Conservation (phyloP, 139 green algal genomes). For the Picocystis salinarum region DNA sequence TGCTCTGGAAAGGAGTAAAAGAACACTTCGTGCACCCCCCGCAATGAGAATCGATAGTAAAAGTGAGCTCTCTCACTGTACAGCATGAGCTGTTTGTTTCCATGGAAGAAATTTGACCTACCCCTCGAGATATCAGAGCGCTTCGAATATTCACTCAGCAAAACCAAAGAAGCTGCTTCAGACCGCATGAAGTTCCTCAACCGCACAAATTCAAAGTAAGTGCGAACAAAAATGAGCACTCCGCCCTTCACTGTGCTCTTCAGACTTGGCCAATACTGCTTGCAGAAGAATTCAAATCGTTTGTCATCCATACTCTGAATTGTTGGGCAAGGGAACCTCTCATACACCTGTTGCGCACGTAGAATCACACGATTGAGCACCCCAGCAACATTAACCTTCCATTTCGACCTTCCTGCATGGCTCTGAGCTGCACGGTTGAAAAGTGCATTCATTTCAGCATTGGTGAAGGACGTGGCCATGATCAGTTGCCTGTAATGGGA, state of each 20-base stretch:
- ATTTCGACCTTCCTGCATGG: constrained; percentile 24
- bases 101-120: constrained; percentile 53
- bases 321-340: constrained; percentile 34
- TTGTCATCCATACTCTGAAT: constrained; percentile 30
- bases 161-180: constrained; percentile 13
- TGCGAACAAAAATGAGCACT: constrained; percentile 59
- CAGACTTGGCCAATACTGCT: constrained; percentile 49
- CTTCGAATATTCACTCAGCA: constrained; percentile 18
- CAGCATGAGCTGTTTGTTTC: constrained; percentile 49
- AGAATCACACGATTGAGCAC: constrained; percentile 45
- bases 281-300: constrained; percentile 68
- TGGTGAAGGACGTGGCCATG: constrained; percentile 48
- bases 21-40: constrained; percentile 54
- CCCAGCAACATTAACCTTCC: constrained; percentile 23
- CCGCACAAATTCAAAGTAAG: constrained; percentile 92
- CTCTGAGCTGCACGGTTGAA: constrained; percentile 28
- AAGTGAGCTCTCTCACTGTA: constrained; percentile 92
- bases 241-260: constrained; percentile 22
- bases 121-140: constrained; percentile 34
- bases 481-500: constrained; percentile 67
- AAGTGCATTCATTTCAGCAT: constrained; percentile 55
- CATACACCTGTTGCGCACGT: constrained; percentile 37
- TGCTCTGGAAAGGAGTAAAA: constrained; percentile 76
- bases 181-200: constrained; percentile 20
- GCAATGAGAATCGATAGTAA: constrained; percentile 58